Base-by-base conservation (phyloP, 768 basidiomycete genomes). In the Lactifluus hygrophoroides region DNA sequence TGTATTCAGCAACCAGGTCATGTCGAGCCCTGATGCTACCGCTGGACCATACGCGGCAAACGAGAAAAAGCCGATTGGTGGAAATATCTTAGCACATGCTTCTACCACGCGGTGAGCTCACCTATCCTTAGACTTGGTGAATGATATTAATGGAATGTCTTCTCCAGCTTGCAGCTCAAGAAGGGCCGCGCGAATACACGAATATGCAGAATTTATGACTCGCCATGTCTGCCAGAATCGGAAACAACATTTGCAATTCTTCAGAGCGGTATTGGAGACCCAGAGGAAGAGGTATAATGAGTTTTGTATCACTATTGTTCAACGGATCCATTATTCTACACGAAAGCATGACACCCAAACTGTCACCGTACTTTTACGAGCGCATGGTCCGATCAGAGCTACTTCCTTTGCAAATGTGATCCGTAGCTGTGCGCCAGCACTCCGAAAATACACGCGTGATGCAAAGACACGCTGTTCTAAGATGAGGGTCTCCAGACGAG, bases 21-120 rank as follows among this genome's bases (percentile, higher is more conserved):
- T 99, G 82, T 97, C 96, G n/a, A 94, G 85, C 57, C 95, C 96
- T 2, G 96, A 99, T 69, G 93, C 92, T 28, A 83, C 88, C 3
- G 91, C 91, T 48, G 88, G 89, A 13, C 90, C 91, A 19, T 91
- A 90, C 62, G 86, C 86, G 40, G 82, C 82, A 3, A 92, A 96
- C 66, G 89, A 93, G 73, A 95, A 96, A 79, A 99, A 99, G 73
- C 96, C 96, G 16, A 95, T 99, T 54, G 96, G 96, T 46, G 95
- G 95, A 23, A 99, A 99, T 71, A 99, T 99, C 67, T 88, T 99
- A 82, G 96, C 96, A 1, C 96, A 99, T 74, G 96, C 96, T 8
- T 94, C 94, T 1, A 98, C 96, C 17, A 98, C 95, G 46, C 84
- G 95, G 92, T 90, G 63, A 48, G 77, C 25, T 51, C 45, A 19